Evolutionary conservation across 345 rosid species (phyloP).

Genomic region (Ceriops zippeliana): DNA sequence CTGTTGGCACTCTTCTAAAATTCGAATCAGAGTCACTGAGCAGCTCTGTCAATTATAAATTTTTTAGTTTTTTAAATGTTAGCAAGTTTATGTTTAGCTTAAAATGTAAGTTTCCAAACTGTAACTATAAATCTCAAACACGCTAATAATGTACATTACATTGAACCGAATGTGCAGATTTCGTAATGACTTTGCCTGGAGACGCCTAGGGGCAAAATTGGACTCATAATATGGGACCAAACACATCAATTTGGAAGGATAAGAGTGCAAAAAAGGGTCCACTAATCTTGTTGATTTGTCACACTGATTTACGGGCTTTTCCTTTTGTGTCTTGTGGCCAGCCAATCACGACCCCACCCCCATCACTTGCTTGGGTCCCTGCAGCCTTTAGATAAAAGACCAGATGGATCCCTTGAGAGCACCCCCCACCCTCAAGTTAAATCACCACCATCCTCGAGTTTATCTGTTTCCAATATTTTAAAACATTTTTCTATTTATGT

Average conservation of each 20-base stretch:
- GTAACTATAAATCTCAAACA: too few species aligned
- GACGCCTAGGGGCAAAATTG: background rate
- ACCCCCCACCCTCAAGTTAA: constrained; percentile 21
- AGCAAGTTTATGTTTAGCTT: too few species aligned
- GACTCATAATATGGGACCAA: background rate
- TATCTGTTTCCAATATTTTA: background rate
- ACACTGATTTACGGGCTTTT: constrained; percentile 12
- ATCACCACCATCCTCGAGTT: constrained; percentile 13
- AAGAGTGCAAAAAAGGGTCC: constrained; percentile 14
- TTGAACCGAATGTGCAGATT: background rate
- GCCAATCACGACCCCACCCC: constrained; percentile 22
- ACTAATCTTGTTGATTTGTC: constrained; percentile 13
- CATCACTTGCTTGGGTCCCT: background rate
- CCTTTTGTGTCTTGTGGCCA: constrained; percentile 20
- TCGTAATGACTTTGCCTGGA: too few species aligned
- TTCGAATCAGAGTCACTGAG: too few species aligned
- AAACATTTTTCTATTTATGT: background rate
- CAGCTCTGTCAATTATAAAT: too few species aligned
- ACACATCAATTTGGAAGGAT: background rate
- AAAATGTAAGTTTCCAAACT: too few species aligned
- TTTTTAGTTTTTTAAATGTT: too few species aligned
- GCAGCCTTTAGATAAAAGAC: background rate
- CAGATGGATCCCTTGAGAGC: background rate
- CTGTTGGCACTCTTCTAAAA: background rate
- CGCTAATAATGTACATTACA: too few species aligned